Base-by-base conservation (phyloP, 2,329 filamentous ascomycete genomes). In the Fusarium sp. region DNA sequence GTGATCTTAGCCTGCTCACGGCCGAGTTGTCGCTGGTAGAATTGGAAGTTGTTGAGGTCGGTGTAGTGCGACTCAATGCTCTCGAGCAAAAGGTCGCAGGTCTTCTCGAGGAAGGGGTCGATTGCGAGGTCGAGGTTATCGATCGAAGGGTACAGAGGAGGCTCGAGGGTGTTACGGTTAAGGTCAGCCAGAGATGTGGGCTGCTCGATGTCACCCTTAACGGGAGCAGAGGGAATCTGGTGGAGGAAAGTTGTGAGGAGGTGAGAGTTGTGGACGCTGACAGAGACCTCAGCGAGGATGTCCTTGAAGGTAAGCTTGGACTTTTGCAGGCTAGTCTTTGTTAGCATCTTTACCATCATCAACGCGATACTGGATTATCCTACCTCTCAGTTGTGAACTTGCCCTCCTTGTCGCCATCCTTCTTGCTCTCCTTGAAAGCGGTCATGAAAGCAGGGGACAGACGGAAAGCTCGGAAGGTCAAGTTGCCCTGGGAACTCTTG, bases 31-130 rank as follows among this genome's bases (percentile, higher is more conserved):
- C 96, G 90, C 84, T 98, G 94, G 86, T 98, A 98, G 88, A 88
- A 90, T 82, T 98, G 94, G 85, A 97, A 96, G 88, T 99, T 99
- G 90, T 98, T 98, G 80, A 97, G 92, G 83, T 99, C 96, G 65
- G 94, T 97, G 85, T 98, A 96, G 86, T 99, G 96, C 59, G 92
- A 92, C 86, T 99, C 96, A 80, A 99, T 97, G 85, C 92, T 94
- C 79, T 99, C 96, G 69, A 98, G 90, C 61, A 99, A 89, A 74
- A 98, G 89, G 79, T 99, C 95, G 84, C 94, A 97, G 55, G 95
- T 97, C 89, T 98, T 97, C 87, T 98, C 95, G 49, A 99, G 90
- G 87, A 97, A 97, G 32, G 96, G 96, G 80, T 99, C 96, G 81
- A 98, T 97, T 72, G 92, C 93, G 69, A 99, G 90, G 76, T 97